Evolutionary conservation across 2,329 filamentous ascomycete species (phyloP).

Genomic region (Aureobasidium sp.): DNA sequence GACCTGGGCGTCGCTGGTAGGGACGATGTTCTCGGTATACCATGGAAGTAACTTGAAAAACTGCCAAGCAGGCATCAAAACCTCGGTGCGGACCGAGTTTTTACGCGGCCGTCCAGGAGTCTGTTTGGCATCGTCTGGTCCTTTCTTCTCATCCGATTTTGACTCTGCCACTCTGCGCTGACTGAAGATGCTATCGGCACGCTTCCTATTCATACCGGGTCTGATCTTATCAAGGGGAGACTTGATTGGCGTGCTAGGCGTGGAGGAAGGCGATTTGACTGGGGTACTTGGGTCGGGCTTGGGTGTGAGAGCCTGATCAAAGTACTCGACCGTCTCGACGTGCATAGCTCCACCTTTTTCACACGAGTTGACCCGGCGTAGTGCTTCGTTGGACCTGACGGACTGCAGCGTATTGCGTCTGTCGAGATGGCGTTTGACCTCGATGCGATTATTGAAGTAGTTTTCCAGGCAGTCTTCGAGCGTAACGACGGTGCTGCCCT

Average conservation of each 20-base stretch:
- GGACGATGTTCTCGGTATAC: slow-evolving; percentile 62
- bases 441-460: slow-evolving; percentile 91
- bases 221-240: slow-evolving; percentile 27
- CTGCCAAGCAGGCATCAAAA: slow-evolving; percentile 94
- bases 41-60: slow-evolving; percentile 93
- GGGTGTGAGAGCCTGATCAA: slow-evolving; percentile 20
- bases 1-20: slow-evolving; percentile 67
- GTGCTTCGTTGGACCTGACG: slow-evolving; percentile 29
- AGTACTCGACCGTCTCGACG: slow-evolving; percentile 39
- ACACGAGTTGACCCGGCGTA: slow-evolving; percentile 19
- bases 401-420: slow-evolving; percentile 52
- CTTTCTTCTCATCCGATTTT: slow-evolving; percentile 36
- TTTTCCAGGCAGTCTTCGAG: slow-evolving; percentile 87
- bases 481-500: slow-evolving; percentile 60
- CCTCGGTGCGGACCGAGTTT: slow-evolving; percentile 56
- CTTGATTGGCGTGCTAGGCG: slow-evolving; percentile 24
- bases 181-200: slow-evolving; percentile 45
- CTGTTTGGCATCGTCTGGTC: slow-evolving; percentile 31
- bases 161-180: slow-evolving; percentile 33
- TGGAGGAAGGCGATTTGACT: slow-evolving; percentile 12
- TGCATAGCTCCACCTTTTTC: slow-evolving; percentile 35
- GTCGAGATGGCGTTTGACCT: slow-evolving; percentile 68
- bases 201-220: slow-evolving; percentile 32
- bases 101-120: slow-evolving; percentile 18
- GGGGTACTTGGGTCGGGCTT: background rate